Base-by-base conservation (phyloP, 306 rosid genomes). In the Acacia crassicarpa region DNA sequence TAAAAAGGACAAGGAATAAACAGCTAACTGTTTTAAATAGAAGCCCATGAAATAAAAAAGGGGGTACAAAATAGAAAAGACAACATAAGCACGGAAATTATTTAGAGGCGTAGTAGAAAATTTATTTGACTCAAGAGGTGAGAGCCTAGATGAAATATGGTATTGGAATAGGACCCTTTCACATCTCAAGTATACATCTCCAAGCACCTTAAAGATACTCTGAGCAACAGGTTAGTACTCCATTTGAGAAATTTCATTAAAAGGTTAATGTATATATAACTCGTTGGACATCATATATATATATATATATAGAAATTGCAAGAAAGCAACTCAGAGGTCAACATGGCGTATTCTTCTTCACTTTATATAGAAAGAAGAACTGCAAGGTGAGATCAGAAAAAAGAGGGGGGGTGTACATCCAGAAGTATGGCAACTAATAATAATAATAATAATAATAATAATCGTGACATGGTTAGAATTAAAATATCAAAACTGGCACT, bases 401-500 rank as follows among this genome's bases (percentile, higher is more conserved):
- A 27, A 27, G 38, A 2, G 33, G 38, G 20, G 20, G 20, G 11
- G 9, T 0, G 35, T 11, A 25, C 2, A 23, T 22, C 66, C 17
- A 13, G 19, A 30, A 12, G 67, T 15, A 13, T 62, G 67, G 20
- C n/a, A n/a, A n/a, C n/a, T n/a, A n/a, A n/a, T n/a, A n/a, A n/a
- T 16, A 61, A 61, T 11, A 62, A 68, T 25, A 73, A 13, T 72
- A 69, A 71, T 9, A 38, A 3, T 7, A 54, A 54, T 54, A 7
- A 58, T 9, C 23, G 38, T 46, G 51, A 70, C 48, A 54, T 30
- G 70, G 59, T 54, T 44, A 41, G 43, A 69, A 58, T 40, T 33
- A 53, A 79, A 44, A 76, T 66, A 78, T 78, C 44, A 70, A 78
- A 38, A 74, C 61, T 22, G 63, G 35, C 76, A 58, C 46, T 80